Percentiles rank a stretch among this genome's conserved stretches.
These are phyloP conservation scores for Limnanthes douglasii DNA, from an alignment of 345 rosid genomes.

Conservation along the genomic window DNA sequence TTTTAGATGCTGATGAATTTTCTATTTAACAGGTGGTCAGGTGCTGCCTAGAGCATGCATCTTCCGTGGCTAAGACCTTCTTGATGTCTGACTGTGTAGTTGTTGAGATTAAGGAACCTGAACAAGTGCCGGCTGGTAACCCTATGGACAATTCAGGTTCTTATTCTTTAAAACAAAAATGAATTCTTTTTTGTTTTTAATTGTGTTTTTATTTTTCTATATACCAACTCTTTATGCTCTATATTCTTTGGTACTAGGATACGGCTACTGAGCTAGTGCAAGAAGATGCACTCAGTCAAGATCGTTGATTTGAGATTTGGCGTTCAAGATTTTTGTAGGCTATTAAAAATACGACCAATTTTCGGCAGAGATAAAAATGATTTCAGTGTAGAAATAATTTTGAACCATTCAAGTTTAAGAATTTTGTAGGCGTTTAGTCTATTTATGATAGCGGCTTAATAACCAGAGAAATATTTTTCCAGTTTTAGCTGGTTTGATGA, in stretches of 20 bases:
- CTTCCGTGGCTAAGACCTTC: slow-evolving; percentile 96
- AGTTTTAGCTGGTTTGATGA: no score
- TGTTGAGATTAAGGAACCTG: slow-evolving; percentile 95
- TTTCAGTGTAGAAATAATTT: no score
- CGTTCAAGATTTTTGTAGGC: background rate
- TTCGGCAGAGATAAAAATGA: no score
- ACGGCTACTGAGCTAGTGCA: slow-evolving; percentile 21
- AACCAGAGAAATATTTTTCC: no score
- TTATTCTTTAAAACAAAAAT: background rate
- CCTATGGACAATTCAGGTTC: slow-evolving; percentile 98
- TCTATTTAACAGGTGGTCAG: slow-evolving; percentile 92
- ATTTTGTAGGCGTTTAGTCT: no score
- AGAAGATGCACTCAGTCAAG: slow-evolving; percentile 6
- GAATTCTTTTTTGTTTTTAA: slow-evolving; percentile 1
- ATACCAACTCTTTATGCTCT: no score
- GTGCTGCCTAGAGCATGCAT: slow-evolving; percentile 97
- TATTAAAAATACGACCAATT: background rate
- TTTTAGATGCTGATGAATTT: background rate
- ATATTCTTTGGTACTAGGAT: slow-evolving; percentile 18
- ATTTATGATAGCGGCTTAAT: no score
- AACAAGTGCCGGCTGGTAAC: slow-evolving; percentile 47
- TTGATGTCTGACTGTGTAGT: slow-evolving; percentile 98
- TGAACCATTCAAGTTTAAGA: background rate
- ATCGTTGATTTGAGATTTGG: background rate
- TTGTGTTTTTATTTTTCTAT: slow-evolving; percentile 3